Evolutionary conservation across 768 basidiomycete species (phyloP), one percentile per base, ranked within the genome.

Genomic region (Pilatotrama ljubarskyi): DNA sequence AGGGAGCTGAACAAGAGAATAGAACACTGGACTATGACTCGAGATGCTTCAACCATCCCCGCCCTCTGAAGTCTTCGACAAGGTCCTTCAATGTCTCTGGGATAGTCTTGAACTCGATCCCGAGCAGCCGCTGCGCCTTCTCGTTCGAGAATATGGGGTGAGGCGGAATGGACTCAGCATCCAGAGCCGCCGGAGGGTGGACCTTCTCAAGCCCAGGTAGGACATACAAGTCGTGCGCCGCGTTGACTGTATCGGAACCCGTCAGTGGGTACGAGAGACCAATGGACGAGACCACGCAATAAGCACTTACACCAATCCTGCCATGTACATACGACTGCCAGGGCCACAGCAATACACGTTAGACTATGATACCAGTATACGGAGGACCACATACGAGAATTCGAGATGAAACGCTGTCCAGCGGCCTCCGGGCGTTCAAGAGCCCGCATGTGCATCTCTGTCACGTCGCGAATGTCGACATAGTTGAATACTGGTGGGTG

Each of bases 71-170:
- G 55, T 82, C 78, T 3, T 68, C 71, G 32, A 82, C 55, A 2
- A 71, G 71, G 58, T 78, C 82, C 51, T 54, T 71, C 7, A 76
- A 68, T 8, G 74, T 73, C 63, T 80, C 75, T 55, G 73, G 72
- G 35, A 74, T 74, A 1, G 72, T 72, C 4, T 71, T 72, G 51
- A 77, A 82, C 54, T 74, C 73, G 10, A 82, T 50, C 1, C 79
- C 78, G 3, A 83, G 69, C 1, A 82, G 68, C 25, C 69, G 71
- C 38, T 67, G 66, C 8, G 70, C 74, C 63, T 82, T 83, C 11
- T 42, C 43, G 22, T 51, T 51, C 11, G 57, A 58, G 41, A 41
- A 41, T 22, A 51, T 15, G 9, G 40, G 20, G 10, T 40, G 38
- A 7, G 41, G 41, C 8, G 47, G 5, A 66, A 43, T 18, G 66